Evolutionary conservation across 2,329 filamentous ascomycete genomes (phyloP), one percentile per base, ranked within the genome.

Genomic region (Fusarium verrucosum): DNA sequence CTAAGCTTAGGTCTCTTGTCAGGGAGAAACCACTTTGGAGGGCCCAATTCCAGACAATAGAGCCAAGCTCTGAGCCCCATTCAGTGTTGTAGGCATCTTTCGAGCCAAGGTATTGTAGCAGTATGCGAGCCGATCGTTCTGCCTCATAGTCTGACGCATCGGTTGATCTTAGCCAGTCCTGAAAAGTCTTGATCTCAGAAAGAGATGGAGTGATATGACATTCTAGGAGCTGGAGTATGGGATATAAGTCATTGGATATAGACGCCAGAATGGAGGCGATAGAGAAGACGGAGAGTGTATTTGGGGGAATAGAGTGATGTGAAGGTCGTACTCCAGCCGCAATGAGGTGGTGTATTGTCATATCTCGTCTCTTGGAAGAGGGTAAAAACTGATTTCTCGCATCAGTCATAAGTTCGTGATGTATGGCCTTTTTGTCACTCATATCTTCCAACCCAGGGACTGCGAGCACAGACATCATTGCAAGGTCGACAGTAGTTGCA

Each of bases 371-470:
- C 2, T 42, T 9, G 1, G 17, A 0, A 1, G 30, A 37, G 5
- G 26, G 32, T 4, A 50, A 13, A 4, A 46, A n/a, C 2, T 8
- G 2, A 1, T 25, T 32, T 5, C 40, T 35, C 26, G 22, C 25
- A 9, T 0, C 19, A 4, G 0, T 10, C 14, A 25, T 7, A 20
- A 26, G 16, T 10, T 8, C 3, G 1, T 17, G 40, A 11, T 28
- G 16, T 3, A 1, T 5, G 1, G 0, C 1, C 0, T 16, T 23
- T 1, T 9, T 1, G 1, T n/a, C 49, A 1, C 1, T 23, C 10
- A 36, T 8, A 5, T 26, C 6, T 4, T n/a, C 4, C 13, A 49
- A 2, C 2, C 30, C 32, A 19, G 42, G 50, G 1, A 53, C 11
- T 26, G 50, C 33, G 22, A 47, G 4, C 13, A 35, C 7, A 8